Conservation (phyloP, 176 grass and related monocot genomes). For the Aegilops tauschii region DNA sequence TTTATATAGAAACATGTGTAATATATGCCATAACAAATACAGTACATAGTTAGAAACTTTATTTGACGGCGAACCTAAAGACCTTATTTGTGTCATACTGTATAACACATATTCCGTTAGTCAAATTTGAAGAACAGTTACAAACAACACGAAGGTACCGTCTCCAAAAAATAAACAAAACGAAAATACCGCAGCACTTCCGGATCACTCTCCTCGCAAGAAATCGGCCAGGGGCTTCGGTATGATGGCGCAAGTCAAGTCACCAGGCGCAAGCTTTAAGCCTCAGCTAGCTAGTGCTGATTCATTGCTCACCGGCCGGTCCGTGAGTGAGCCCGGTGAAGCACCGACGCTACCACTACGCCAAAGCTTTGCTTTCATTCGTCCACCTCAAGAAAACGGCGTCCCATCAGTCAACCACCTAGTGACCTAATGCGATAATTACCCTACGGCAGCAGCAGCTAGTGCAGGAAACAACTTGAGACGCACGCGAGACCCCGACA, state of each 20-base stretch:
- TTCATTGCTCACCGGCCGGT: neutral
- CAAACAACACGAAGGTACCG: neutral
- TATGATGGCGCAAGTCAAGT: constrained; percentile 6
- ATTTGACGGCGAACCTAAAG: no score
- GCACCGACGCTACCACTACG: constrained; percentile 20
- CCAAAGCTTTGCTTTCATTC: constrained; percentile 26
- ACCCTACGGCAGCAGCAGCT: constrained; percentile 19
- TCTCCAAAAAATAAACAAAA: neutral
- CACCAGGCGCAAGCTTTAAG: constrained; percentile 15
- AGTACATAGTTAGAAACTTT: no score
- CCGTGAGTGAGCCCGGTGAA: neutral
- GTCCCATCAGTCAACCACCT: neutral
- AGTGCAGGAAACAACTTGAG: neutral
- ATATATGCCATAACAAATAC: neutral
- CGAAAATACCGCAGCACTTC: neutral
- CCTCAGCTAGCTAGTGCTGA: constrained; percentile 6
- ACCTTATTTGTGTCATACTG: no score
- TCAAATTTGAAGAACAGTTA: neutral
- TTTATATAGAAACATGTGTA: neutral
- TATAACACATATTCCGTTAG: no score
- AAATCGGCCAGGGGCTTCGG: neutral
- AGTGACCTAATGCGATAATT: constrained; percentile 15
- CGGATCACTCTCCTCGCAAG: neutral
- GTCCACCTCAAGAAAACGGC: constrained; percentile 24
- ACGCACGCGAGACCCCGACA: constrained; percentile 10